phyloP scores from a whole-genome alignment of 1,284 basidiomycete species.

The Veloboletus limbatus region DNA sequence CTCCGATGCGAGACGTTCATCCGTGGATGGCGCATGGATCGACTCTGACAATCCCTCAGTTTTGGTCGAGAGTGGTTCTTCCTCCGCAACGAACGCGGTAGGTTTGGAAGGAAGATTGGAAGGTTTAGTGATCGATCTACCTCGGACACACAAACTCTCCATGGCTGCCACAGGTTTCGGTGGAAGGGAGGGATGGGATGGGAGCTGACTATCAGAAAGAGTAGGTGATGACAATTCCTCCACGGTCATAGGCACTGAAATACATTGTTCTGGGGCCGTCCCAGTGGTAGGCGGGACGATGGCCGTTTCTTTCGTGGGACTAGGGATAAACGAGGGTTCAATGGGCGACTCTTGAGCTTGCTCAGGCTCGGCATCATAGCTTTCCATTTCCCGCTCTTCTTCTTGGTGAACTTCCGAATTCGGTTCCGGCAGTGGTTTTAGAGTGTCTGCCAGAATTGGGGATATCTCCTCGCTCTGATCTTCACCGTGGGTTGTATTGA shows the following conservation, averaged over 20 bases:
- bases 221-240: slow-evolving; percentile 13
- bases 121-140: slow-evolving; percentile 15
- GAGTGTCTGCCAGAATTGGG: slow-evolving; percentile 62
- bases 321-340: slow-evolving; percentile 11
- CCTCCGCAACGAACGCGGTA: slow-evolving; percentile 4
- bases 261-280: slow-evolving; percentile 8
- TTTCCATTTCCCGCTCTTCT: slow-evolving; percentile 24
- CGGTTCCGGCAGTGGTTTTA: slow-evolving; percentile 61
- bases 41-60: slow-evolving; percentile 27
- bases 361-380: slow-evolving; percentile 14
- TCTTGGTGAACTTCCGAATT: slow-evolving; percentile 21
- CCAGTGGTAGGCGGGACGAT: neutral
- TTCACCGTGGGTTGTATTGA: slow-evolving; percentile 11
- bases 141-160: slow-evolving; percentile 20
- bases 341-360: slow-evolving; percentile 7
- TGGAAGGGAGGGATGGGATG: slow-evolving; percentile 49
- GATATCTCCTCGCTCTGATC: slow-evolving; percentile 50
- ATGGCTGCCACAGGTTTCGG: slow-evolving; percentile 41
- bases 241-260: neutral
- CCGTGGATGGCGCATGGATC: slow-evolving; percentile 23
- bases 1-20: slow-evolving; percentile 19
- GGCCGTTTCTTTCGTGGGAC: slow-evolving; percentile 3
- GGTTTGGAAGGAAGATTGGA: slow-evolving; percentile 19
- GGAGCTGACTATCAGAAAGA: slow-evolving; percentile 17
- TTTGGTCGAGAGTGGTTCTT: slow-evolving; percentile 13